Percentiles rank a stretch among this genome's conserved stretches.
phyloP scores from a whole-genome alignment of 176 grass and related monocot species.

The Triticum aestivum region IWGSC_CS_RefSeq_v2.1 NC_057806.1:393252341-393252840 shows the following conservation, averaged over 20 bases:
- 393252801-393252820: conserved; percentile 41
- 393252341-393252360: not conserved
- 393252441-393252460: conserved; percentile 98
- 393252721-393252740: conserved; percentile 90
- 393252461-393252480: conserved; percentile 87
- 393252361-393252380: conserved; percentile 93
- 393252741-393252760: conserved; percentile 85
- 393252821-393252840: conserved; percentile 10
- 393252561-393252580: not conserved
- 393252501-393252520: not conserved
- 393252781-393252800: conserved; percentile 76
- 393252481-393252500: conserved; percentile 94
- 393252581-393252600: conserved; percentile 90
- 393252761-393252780: conserved; percentile 75
- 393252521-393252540: not conserved
- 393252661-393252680: conserved; percentile 70
- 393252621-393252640: conserved; percentile 77
- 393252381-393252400: conserved; percentile 83
- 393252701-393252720: conserved; percentile 69
- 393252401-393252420: conserved; percentile 84
- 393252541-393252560: not conserved
- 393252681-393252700: conserved; percentile 81
- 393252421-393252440: conserved; percentile 92
- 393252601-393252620: conserved; percentile 82
- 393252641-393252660: conserved; percentile 53